These are phyloP conservation scores for Aspergillus sp. DNA, from an alignment of 2,329 filamentous ascomycete genomes.

Conservation along the genomic window DNA sequence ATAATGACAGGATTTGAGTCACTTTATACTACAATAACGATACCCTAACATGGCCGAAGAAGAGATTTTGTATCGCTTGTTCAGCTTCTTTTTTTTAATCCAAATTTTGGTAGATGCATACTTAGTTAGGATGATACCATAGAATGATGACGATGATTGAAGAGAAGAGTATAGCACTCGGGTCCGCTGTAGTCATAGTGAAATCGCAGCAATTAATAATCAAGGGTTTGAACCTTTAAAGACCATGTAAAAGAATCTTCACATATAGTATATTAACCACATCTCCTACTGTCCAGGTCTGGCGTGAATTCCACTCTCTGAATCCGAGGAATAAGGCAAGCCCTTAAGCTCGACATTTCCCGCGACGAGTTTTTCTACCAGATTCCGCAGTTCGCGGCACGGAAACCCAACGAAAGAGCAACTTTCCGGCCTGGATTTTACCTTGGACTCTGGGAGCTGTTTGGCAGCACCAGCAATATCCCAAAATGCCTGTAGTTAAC, in stretches of 20 bases:
- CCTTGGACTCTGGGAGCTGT: slow-evolving; percentile 13
- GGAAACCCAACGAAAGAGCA: slow-evolving; percentile 15
- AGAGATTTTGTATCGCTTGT: not conserved
- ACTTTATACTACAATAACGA: not conserved
- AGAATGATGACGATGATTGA: not conserved
- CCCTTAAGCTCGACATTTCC: slow-evolving; percentile 1
- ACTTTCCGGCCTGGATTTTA: slow-evolving; percentile 13
- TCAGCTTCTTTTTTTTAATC: not conserved
- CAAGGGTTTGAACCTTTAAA: not conserved
- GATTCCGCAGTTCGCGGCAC: slow-evolving; percentile 16
- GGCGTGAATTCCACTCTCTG: not conserved
- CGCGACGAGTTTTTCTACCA: slow-evolving; percentile 20
- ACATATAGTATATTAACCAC: not conserved
- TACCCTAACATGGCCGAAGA: not conserved
- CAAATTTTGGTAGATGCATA: not conserved
- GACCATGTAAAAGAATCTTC: not conserved
- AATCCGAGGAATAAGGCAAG: not conserved
- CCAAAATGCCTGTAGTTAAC: slow-evolving; percentile 84
- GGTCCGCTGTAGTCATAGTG: not conserved
- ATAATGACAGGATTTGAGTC: slow-evolving; percentile 11
- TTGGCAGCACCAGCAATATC: slow-evolving; percentile 16
- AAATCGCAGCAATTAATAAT: slow-evolving; percentile 15
- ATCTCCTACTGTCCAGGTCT: not conserved
- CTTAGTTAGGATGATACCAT: not conserved
- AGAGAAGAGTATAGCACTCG: not conserved